Base-by-base conservation (phyloP, 106 monocot species). In the Dioscorea dumetorum region DNA sequence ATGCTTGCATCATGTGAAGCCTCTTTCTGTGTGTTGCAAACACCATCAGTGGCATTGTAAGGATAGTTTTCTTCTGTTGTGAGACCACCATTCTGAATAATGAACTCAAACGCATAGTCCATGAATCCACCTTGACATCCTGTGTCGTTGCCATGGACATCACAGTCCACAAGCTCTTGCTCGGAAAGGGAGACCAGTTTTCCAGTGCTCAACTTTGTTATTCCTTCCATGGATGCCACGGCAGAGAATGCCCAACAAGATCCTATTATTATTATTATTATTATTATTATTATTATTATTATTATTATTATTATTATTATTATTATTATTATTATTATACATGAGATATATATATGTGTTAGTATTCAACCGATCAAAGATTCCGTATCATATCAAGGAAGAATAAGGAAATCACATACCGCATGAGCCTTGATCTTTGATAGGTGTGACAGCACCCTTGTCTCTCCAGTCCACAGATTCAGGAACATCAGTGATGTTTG, bases 391-490 rank as follows among this genome's bases (percentile, higher is more conserved):
- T 28, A 64, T 0, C 2, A n/a, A 58, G 8, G n/a, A n/a, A n/a
- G 4, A 64, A 16, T n/a, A n/a, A 58, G 8, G n/a, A n/a, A n/a
- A 19, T 58, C 4, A 24, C 48, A 61, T 61, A 71, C 70, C 49
- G 33, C 70, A 71, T 58, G 13, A 13, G 58, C 70, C 70, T 48
- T 71, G 70, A n/a, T 59, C 24, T n/a, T 71, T 71, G 60, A 71
- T 48, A 14, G 35, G 48, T 20, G 70, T 71, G 48, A 71, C 70
- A 2, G 60, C 70, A 12, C 70, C 70, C 49, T 60, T 49, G 0
- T 14, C 1, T 22, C 70, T 71, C 70, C 70, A 71, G 21, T 71
- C 70, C 23, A 48, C 15, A 22, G 35, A 32, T 3, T 22, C 4
- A 48, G 70, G 60, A 11, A 49, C 33, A 13, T 23, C 58, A 4